Evolutionary conservation across 2,329 filamentous ascomycete genomes (phyloP).

Genomic region (Clonostachys rhizophaga): DNA sequence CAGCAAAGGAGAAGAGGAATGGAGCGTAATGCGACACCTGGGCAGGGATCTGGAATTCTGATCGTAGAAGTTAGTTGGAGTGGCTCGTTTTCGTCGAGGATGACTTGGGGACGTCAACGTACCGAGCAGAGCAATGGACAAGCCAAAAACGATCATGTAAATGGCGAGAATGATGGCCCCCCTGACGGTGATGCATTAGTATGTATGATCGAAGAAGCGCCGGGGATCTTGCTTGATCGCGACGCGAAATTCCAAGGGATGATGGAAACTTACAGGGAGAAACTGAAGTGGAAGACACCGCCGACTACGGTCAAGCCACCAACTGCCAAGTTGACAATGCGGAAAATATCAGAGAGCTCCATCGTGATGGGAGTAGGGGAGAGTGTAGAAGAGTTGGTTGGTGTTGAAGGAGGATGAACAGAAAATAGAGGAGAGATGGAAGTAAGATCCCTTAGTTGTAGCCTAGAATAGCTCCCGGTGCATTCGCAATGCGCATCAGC

Average conservation of each 20-base stretch:
- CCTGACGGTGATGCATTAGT: slow-evolving; percentile 1
- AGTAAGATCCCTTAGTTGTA: too few species aligned
- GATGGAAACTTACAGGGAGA: slow-evolving; percentile 47
- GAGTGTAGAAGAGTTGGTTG: too few species aligned
- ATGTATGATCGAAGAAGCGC: not conserved
- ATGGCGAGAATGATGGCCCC: slow-evolving; percentile 66
- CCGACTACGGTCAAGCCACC: slow-evolving; percentile 85
- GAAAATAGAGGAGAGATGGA: too few species aligned
- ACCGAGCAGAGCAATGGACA: slow-evolving; percentile 66
- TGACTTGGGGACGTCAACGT: slow-evolving; percentile 7
- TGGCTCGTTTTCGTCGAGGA: not conserved
- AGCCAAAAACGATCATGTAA: slow-evolving; percentile 89
- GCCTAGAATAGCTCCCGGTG: too few species aligned
- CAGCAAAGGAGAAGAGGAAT: slow-evolving; percentile 97
- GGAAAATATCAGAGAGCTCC: slow-evolving; percentile 92
- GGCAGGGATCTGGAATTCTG: slow-evolving; percentile 91
- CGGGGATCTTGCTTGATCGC: too few species aligned
- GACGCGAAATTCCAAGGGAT: too few species aligned
- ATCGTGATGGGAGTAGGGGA: slow-evolving; percentile 40
- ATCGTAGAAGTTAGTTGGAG: not conserved
- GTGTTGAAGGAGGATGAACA: too few species aligned
- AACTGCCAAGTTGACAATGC: slow-evolving; percentile 87
- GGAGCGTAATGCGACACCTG: slow-evolving; percentile 91
- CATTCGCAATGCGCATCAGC: too few species aligned
- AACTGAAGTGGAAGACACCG: slow-evolving; percentile 70